Percentiles rank a stretch among this genome's conserved stretches.
phyloP scores from a whole-genome alignment of 768 basidiomycete genomes.

The Boletus rubescentipes region DNA sequence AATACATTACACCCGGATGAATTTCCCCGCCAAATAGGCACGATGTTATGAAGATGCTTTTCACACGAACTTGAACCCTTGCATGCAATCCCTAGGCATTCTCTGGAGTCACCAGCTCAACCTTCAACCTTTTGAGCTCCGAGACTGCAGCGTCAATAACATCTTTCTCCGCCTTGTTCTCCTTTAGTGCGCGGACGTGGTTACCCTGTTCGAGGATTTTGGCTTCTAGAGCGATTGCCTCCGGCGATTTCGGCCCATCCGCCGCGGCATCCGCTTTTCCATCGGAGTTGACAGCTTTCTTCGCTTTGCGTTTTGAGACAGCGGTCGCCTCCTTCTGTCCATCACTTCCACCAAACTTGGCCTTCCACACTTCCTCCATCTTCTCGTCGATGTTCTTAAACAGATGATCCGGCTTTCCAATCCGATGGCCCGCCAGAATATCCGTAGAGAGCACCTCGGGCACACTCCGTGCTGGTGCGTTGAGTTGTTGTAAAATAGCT shows the following conservation, averaged over 20 bases:
- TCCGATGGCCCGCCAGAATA: slow-evolving; percentile 80
- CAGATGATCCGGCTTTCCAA: slow-evolving; percentile 84
- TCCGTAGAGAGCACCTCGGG: slow-evolving; percentile 75
- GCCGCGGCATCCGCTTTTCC: slow-evolving; percentile 44
- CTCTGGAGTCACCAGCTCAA: slow-evolving; percentile 39
- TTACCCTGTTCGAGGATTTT: slow-evolving; percentile 77
- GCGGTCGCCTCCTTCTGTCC: slow-evolving; percentile 42
- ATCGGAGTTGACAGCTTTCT: slow-evolving; percentile 50
- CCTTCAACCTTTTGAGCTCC: slow-evolving; percentile 64
- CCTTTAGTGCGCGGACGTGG: slow-evolving; percentile 68
- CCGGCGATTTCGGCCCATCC: slow-evolving; percentile 65
- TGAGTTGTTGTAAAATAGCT: slow-evolving; percentile 80
- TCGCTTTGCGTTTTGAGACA: slow-evolving; percentile 50
- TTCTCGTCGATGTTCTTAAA: slow-evolving; percentile 94
- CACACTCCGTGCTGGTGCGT: slow-evolving; percentile 82
- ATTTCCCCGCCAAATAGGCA: background rate
- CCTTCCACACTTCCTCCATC: slow-evolving; percentile 80
- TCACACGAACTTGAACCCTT: background rate
- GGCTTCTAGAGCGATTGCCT: slow-evolving; percentile 69
- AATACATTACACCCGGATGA: background rate
- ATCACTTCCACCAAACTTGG: slow-evolving; percentile 70
- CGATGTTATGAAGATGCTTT: background rate
- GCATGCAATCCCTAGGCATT: slow-evolving; percentile 8
- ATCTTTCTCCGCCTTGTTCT: slow-evolving; percentile 46
- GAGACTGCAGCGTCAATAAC: slow-evolving; percentile 48